These are phyloP conservation scores for Diaporthe eres DNA, from an alignment of 2,329 filamentous ascomycete genomes.

Conservation along the genomic window DNA sequence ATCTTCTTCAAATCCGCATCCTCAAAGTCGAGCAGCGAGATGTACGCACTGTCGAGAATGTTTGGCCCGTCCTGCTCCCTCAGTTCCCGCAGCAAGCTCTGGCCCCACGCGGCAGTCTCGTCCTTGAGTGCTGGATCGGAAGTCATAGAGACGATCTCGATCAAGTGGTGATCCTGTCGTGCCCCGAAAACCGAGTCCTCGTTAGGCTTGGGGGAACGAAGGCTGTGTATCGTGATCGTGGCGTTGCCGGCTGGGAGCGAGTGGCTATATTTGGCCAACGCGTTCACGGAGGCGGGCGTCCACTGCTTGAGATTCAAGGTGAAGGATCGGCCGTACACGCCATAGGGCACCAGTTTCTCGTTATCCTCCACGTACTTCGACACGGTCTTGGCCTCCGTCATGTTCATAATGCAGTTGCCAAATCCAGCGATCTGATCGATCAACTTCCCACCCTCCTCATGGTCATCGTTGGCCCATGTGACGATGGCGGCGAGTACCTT, in stretches of 20 bases:
- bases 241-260: slow-evolving; percentile 18
- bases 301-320: neutral
- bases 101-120: slow-evolving; percentile 26
- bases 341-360: slow-evolving; percentile 33
- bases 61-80: slow-evolving; percentile 45
- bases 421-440: too few relatives aligned
- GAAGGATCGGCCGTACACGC: slow-evolving; percentile 27
- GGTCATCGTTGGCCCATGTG: too few relatives aligned
- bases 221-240: slow-evolving; percentile 32
- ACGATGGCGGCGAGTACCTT: too few relatives aligned
- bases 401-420: too few relatives aligned
- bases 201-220: slow-evolving; percentile 9
- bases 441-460: too few relatives aligned
- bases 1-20: slow-evolving; percentile 48
- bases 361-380: slow-evolving; percentile 34
- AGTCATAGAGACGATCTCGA: slow-evolving; percentile 35
- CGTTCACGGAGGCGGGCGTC: neutral
- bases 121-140: slow-evolving; percentile 25
- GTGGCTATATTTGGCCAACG: slow-evolving; percentile 18
- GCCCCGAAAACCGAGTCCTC: slow-evolving; percentile 25
- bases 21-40: slow-evolving; percentile 49
- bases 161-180: slow-evolving; percentile 26
- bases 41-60: slow-evolving; percentile 49
- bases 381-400: neutral
- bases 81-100: slow-evolving; percentile 44